Percentiles rank a stretch among this genome's conserved stretches.
Conservation (phyloP, 208 protist species). For the Lotmaria passim region DNA sequence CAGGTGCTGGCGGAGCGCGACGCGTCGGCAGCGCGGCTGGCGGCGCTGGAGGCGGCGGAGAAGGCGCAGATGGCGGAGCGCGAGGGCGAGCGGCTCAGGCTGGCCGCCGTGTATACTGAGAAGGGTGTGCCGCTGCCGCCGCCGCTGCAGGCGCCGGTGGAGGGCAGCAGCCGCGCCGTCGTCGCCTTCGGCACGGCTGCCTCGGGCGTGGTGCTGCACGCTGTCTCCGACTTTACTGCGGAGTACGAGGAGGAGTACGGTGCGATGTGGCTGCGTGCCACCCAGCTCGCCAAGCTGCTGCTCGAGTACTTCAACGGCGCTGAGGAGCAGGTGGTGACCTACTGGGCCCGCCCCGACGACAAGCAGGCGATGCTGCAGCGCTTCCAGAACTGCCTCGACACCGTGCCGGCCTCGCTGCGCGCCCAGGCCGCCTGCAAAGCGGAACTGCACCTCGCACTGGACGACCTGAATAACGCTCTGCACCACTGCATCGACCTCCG, state of each 20-base stretch:
- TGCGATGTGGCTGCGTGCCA: conserved; percentile 37
- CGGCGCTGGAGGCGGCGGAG: conserved; percentile 41
- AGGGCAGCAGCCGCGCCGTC: conserved; percentile 26
- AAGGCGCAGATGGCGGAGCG: conserved; percentile 47
- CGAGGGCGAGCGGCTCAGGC: conserved; percentile 72
- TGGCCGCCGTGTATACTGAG: conserved; percentile 72
- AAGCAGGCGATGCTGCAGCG: conserved; percentile 70
- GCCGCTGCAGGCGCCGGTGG: conserved; percentile 41
- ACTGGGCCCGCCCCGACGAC: conserved; percentile 65
- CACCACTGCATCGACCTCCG: conserved; percentile 51
- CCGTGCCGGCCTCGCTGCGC: conserved; percentile 44
- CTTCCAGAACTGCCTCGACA: conserved; percentile 64
- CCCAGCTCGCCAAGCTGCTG: conserved; percentile 43
- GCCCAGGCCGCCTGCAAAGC: conserved; percentile 65
- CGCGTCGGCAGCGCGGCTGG: conserved; percentile 45
- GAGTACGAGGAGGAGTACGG: conserved; percentile 62
- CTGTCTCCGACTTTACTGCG: conserved; percentile 38
- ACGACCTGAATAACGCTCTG: conserved; percentile 54
- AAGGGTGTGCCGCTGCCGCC: conserved; percentile 67
- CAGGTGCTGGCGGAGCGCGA: conserved; percentile 43
- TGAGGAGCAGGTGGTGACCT: conserved; percentile 42
- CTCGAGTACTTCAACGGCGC: conserved; percentile 52
- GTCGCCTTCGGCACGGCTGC: conserved; percentile 15
- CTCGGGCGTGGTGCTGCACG: conserved; percentile 43
- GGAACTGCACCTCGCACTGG: conserved; percentile 70